Evolutionary conservation across 2,329 filamentous ascomycete species (phyloP).

Genomic region (Verticillium klebahnii): DNA sequence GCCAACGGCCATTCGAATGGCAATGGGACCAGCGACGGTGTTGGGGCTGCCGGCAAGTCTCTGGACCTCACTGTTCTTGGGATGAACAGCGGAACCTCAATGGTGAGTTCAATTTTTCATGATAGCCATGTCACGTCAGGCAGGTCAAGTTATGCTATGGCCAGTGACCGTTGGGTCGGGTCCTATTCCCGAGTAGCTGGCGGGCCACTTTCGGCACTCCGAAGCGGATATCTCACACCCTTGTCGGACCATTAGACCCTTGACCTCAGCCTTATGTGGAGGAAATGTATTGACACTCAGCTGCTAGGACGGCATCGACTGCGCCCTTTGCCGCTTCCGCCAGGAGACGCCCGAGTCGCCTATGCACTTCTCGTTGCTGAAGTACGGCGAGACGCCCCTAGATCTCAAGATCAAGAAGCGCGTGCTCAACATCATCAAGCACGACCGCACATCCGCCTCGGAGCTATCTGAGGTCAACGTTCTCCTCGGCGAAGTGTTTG

Average conservation of each 20-base stretch:
- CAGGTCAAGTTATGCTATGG: background rate
- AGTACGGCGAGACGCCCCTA: constrained; percentile 52
- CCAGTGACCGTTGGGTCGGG: background rate
- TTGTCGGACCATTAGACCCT: background rate
- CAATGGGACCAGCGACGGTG: background rate
- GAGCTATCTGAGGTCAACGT: constrained; percentile 54
- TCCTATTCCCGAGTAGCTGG: background rate
- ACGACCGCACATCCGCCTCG: constrained; percentile 47
- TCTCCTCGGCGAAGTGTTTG: constrained; percentile 52
- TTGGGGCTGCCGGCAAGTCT: constrained; percentile 14
- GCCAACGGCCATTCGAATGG: background rate
- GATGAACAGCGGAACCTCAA: constrained; percentile 47
- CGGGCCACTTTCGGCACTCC: background rate
- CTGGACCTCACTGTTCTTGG: constrained; percentile 51
- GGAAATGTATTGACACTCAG: constrained; percentile 34
- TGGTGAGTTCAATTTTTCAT: constrained; percentile 26
- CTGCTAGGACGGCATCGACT: constrained; percentile 51
- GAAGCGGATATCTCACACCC: background rate
- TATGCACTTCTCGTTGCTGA: constrained; percentile 52
- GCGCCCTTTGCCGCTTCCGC: constrained; percentile 51
- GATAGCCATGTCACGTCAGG: background rate
- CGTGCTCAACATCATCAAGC: constrained; percentile 52
- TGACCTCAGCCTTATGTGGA: background rate
- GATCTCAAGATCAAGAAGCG: constrained; percentile 48
- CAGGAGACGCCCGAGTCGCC: constrained; percentile 45